A percentile compares a stretch with the other conserved stretches of the same genome.
These are phyloP conservation scores for Glutinoglossum americanum DNA, from an alignment of 495 filamentous ascomycete species.

Conservation along the genomic window DNA sequence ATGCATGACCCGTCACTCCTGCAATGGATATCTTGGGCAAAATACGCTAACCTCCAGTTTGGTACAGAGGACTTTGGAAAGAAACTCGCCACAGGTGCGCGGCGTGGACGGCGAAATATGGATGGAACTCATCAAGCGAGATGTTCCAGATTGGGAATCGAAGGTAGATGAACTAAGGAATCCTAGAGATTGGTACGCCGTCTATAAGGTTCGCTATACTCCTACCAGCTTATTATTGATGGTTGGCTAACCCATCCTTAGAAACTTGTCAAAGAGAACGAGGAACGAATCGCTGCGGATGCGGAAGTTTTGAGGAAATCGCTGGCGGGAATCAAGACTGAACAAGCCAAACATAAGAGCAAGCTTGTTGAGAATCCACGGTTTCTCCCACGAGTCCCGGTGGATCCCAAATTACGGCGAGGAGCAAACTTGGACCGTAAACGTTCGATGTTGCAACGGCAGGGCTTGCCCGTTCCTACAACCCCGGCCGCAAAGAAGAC, in stretches of 20 bases:
- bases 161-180: conserved; percentile 33
- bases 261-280: conserved; percentile 22
- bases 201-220: conserved; percentile 22
- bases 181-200: conserved; percentile 37
- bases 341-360: conserved; percentile 25
- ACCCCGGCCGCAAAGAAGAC: background rate
- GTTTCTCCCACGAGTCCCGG: background rate
- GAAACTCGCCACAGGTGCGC: conserved; percentile 39
- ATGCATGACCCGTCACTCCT: conserved; percentile 6
- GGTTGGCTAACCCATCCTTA: conserved; percentile 1
- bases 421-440: background rate
- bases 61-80: conserved; percentile 33
- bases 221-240: background rate
- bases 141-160: conserved; percentile 38
- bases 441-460: background rate
- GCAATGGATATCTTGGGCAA: background rate
- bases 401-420: background rate
- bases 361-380: conserved; percentile 10
- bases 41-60: background rate
- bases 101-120: conserved; percentile 41
- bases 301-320: conserved; percentile 24
- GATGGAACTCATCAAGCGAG: conserved; percentile 42
- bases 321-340: conserved; percentile 26
- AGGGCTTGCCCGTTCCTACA: background rate
- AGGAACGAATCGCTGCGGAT: conserved; percentile 26